phyloP scores from a whole-genome alignment of 805 yeast species.

The Candida dajiaensis region DNA sequence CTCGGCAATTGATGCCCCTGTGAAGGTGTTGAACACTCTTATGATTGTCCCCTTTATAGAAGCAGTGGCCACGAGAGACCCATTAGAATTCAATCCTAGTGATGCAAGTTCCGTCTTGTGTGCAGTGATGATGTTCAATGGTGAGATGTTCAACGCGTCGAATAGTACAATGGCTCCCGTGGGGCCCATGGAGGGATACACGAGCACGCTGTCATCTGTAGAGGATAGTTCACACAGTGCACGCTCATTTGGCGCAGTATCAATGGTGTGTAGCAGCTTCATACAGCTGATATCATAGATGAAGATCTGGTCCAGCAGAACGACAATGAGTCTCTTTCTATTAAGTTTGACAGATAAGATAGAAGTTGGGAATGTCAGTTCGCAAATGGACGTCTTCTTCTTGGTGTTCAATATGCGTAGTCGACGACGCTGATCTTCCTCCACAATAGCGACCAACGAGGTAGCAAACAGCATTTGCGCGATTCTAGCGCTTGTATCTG shows the following conservation, averaged over 20 bases:
- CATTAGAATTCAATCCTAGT: slow-evolving; percentile 65
- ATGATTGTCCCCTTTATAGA: slow-evolving; percentile 87
- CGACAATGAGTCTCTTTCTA: slow-evolving; percentile 73
- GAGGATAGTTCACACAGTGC: slow-evolving; percentile 30
- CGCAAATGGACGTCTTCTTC: slow-evolving; percentile 72
- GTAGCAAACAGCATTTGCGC: slow-evolving; percentile 91
- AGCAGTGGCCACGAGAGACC: slow-evolving; percentile 79
- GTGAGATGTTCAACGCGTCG: slow-evolving; percentile 68
- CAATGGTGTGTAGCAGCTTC: slow-evolving; percentile 69
- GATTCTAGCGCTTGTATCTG: slow-evolving; percentile 39
- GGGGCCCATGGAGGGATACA: slow-evolving; percentile 46
- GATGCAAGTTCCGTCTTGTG: slow-evolving; percentile 75
- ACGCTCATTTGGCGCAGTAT: slow-evolving; percentile 41
- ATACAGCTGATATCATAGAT: slow-evolving; percentile 89
- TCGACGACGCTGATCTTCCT: slow-evolving; percentile 64
- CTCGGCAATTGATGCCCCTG: slow-evolving; percentile 54
- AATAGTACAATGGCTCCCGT: slow-evolving; percentile 54
- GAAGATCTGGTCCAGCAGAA: slow-evolving; percentile 73
- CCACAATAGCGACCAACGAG: slow-evolving; percentile 78
- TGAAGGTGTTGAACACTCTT: slow-evolving; percentile 64
- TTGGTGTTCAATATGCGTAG: slow-evolving; percentile 66
- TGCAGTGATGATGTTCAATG: slow-evolving; percentile 77
- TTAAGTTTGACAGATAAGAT: slow-evolving; percentile 72
- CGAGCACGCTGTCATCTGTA: slow-evolving; percentile 43
- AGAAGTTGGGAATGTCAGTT: slow-evolving; percentile 75